Percentiles rank a stretch among this genome's conserved stretches.
Conservation (phyloP, 2,329 filamentous ascomycete genomes). For the Xylariaceae sp. region DNA sequence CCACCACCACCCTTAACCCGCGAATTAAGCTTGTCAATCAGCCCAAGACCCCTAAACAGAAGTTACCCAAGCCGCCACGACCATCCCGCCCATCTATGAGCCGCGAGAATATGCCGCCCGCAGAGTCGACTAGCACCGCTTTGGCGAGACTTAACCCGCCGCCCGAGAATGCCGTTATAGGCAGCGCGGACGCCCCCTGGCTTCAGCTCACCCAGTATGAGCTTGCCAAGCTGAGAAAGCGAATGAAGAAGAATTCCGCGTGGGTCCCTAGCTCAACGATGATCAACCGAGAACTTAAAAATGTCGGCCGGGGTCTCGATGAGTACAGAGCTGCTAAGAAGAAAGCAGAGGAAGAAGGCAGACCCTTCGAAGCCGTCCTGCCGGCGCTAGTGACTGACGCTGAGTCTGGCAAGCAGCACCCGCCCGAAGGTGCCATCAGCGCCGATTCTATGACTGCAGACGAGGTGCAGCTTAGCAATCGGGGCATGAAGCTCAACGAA, state of each 20-base stretch:
- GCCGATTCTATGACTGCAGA: conserved; percentile 53
- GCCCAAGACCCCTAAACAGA: conserved; percentile 45
- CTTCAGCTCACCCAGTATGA: conserved; percentile 62
- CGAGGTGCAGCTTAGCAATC: conserved; percentile 63
- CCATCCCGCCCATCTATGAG: conserved; percentile 28
- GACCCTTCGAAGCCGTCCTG: conserved; percentile 50
- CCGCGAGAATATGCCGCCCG: conserved; percentile 39
- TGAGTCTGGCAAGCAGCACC: conserved; percentile 48
- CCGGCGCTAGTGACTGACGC: conserved; percentile 43
- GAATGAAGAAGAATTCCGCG: conserved; percentile 88
- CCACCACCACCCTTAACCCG: conserved; percentile 36
- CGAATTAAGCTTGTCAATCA: conserved; percentile 49
- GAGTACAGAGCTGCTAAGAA: conserved; percentile 59
- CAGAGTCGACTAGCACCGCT: conserved; percentile 38
- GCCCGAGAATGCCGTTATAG: conserved; percentile 55
- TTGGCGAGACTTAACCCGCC: conserved; percentile 50
- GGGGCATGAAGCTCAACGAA: conserved; percentile 75
- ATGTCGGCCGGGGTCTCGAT: conserved; percentile 63
- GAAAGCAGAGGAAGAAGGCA: conserved; percentile 62
- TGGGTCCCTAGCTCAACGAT: conserved; percentile 84
- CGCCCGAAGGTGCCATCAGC: conserved; percentile 58
- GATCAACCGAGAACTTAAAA: conserved; percentile 74
- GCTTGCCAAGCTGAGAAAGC: conserved; percentile 67
- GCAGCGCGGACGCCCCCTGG: conserved; percentile 61
- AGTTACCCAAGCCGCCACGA: conserved; percentile 30